Evolutionary conservation across 2,329 filamentous ascomycete species (phyloP), one percentile per base, ranked within the genome.

Genomic region (Acephala macrosclerotiorum): DNA sequence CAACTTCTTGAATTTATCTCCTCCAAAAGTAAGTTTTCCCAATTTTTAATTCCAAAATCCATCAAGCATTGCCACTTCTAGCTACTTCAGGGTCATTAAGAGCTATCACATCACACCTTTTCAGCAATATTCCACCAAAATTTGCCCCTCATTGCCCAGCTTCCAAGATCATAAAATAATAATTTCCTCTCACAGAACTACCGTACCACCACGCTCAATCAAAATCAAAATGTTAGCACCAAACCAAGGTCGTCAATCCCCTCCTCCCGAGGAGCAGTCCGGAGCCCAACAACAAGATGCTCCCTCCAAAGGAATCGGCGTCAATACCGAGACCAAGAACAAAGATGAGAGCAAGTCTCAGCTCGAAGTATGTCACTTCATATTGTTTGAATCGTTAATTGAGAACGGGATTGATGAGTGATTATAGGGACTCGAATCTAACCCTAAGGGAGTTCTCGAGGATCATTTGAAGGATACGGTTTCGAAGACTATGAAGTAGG

Each of bases 191-290:
- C 20, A 12, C 22, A 45, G 42, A 45, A 12, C 16, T 45, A 22
- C n/a, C 65, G 63, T 25, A 63, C 11, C 51, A 35, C n/a, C 36
- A 51, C 9, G 12, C 51, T 59, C 58, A 59, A 58, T 36, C 38
- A n/a, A 20, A 47, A 59, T 56, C 65, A 71, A 72, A 69, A 78
- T 70, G 74, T 72, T 70, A 67, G 66, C 71, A 77, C 88, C 70
- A 75, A 93, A 91, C 75, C 79, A 86, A 79, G 91, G 92, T 77
- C 89, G 89, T 76, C 86, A 97, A 80, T 97, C 93, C 36, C 94
- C 93, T 68, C 81, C 89, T 60, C 91, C 92, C 33, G 88, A 92
- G 81, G 76, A 78, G 71, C 91, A 93, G 80, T 81, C 83, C 42
- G 89, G 86, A 66, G 79, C 82, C 63, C 92, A 96, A 81, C 79